Evolutionary conservation across 805 yeast species (phyloP), one percentile per base, ranked within the genome.

Genomic region (Cephaloascus fragrans): DNA sequence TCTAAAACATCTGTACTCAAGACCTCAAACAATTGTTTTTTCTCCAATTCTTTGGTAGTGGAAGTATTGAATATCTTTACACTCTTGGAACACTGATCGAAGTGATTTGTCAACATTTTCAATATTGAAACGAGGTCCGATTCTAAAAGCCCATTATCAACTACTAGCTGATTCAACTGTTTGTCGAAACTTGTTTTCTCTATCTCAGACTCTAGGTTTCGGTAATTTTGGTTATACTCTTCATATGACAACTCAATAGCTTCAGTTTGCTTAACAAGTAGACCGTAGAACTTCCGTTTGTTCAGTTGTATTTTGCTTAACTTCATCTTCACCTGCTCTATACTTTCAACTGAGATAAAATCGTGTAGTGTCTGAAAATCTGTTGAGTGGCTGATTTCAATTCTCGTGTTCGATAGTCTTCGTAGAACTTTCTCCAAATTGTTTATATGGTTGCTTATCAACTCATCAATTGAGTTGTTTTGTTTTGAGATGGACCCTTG

Each of bases 71-170:
- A 57, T 4, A 63, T 43, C 3, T 59, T 57, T 3, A 62, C 50
- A 8, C 75, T 83, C 43, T 72, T 60, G 10, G 61, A 48, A 47
- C 95, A 83, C 52, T 84, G 87, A 55, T 88, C 96, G 49, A 79
- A 86, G 59, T 88, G 96, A 39, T 75, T 75, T 9, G 95, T 81
- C 36, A 88, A 62, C 49, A 88, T 75, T 40, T 77, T 79, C 26
- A 89, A 61, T 15, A 82, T 63, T 2, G 72, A 68, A 1, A 85
- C 94, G 57, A 86, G 67, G 39, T 83, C 93, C 41, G 70, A 67
- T 39, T 86, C 95, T 37, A 77, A 51, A 2, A 65, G 61, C 14
- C 58, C 48, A 43, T 73, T 76, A 39, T 72, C 75, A 2, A 50
- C 51, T 17, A 64, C 38, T 4, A 58, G 41, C 17, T 44, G 46